phyloP scores from a whole-genome alignment of 768 basidiomycete genomes.

The Tulasnella sp. region DNA sequence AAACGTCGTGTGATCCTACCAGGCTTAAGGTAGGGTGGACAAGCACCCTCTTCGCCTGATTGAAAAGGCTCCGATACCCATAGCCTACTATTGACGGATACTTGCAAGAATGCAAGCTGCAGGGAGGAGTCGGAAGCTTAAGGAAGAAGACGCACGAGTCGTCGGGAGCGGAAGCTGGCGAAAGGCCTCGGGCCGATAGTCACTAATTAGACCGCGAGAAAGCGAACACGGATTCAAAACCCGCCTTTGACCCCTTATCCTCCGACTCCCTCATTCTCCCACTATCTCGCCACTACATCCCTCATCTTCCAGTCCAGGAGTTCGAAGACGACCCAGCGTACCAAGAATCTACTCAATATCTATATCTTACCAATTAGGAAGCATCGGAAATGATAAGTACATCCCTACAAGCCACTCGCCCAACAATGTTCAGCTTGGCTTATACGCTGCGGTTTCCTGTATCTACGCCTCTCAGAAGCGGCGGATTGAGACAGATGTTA shows the following conservation, averaged over 20 bases:
- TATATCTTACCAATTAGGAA: not conserved
- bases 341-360: not conserved
- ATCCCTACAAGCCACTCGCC: not conserved
- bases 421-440: not conserved
- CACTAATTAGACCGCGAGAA: not conserved
- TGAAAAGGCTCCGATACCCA: not conserved
- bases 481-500: slow-evolving; percentile 97
- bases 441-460: not conserved
- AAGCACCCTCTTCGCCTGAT: not conserved
- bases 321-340: not conserved
- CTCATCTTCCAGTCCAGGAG: not conserved
- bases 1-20: not conserved
- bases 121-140: not conserved
- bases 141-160: not conserved
- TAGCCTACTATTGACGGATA: not conserved
- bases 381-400: not conserved
- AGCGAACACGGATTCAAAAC: not conserved
- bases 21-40: not conserved
- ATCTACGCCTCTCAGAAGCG: slow-evolving; percentile 76
- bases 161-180: not conserved
- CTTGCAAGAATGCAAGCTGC: not conserved
- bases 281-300: not conserved
- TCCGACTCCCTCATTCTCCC: not conserved
- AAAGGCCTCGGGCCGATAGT: not conserved
- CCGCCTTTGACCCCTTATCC: slow-evolving; percentile 3